Evolutionary conservation across 2,329 filamentous ascomycete species (phyloP), one percentile per base, ranked within the genome.

Genomic region (Chaetothyriales sp.): DNA sequence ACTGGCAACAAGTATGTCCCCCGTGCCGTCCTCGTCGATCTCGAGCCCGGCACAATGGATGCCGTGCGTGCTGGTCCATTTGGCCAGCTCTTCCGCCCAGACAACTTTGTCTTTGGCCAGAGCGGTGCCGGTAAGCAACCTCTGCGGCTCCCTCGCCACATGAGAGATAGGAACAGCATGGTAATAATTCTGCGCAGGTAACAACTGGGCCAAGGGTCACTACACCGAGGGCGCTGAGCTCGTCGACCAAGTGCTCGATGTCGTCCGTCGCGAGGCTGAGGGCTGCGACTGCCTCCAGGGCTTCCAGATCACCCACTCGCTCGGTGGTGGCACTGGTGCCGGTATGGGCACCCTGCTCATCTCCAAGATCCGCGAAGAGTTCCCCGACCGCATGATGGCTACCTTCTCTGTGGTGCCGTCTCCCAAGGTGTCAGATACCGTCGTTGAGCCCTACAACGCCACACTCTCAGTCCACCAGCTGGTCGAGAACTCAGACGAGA

Each of bases 171-270:
- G 48, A 48, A 32, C 47, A 25, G 15, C 48, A n/a, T 46, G 18
- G 43, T 25, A 52, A 47, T 55, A 55, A 58, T 49, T 54, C 19
- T 10, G 20, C 43, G 25, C 45, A 60, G 58, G 58, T 76, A 98
- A 98, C 87, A 96, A 96, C 83, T 98, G 92, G 92, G 92, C 92
- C 73, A 98, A 96, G 84, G 92, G 92, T 76, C 92, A 98, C 73
- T 98, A 98, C 81, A 98, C 92, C 60, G 92, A 98, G 78, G 92
- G 92, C 81, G 92, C 92, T 63, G 92, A 98, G 78, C 81, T 96
- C 59, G 92, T 98, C 63, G 92, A 98, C 78, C 80, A 95, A 68
- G 92, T 98, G 63, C 82, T 98, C 63, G 92, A 96, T 70, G 92
- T 98, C 61, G 90, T 98, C 68, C 92, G 92, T 70, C 90, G 92